These are phyloP conservation scores for Globisporangium solare DNA, from an alignment of 352 stramenopile species.

Conservation along the genomic window DNA sequence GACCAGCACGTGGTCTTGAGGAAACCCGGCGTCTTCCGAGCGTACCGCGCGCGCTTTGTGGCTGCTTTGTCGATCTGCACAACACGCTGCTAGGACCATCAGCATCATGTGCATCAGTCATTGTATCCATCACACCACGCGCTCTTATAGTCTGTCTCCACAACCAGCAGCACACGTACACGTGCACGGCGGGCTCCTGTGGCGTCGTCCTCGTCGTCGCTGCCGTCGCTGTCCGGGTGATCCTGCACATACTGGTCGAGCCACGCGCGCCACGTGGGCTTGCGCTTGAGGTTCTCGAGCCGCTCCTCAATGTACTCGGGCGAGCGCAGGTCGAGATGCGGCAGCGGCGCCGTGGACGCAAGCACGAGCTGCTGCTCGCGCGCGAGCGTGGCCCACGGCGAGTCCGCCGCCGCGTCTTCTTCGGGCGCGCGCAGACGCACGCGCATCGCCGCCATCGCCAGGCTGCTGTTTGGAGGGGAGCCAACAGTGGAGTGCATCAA, in stretches of 20 bases:
- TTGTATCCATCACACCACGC: not conserved
- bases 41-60: not conserved
- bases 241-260: conserved; percentile 73
- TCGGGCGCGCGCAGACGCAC: conserved; percentile 64
- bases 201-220: conserved; percentile 16
- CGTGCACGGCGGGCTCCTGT: not conserved
- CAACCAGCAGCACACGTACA: not conserved
- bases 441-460: conserved; percentile 38
- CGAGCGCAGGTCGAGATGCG: conserved; percentile 62
- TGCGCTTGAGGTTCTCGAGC: conserved; percentile 83
- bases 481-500: too few relatives aligned
- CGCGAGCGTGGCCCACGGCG: conserved; percentile 15
- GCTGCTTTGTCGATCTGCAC: conserved; percentile 14
- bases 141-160: too few relatives aligned
- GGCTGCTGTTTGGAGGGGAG: too few relatives aligned
- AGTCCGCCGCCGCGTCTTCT: conserved; percentile 20
- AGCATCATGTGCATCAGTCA: not conserved
- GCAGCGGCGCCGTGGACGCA: conserved; percentile 20
- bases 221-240: conserved; percentile 36
- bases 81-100: not conserved
- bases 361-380: conserved; percentile 8
- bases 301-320: conserved; percentile 83
- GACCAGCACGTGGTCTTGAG: conserved; percentile 53
- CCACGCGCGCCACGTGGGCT: conserved; percentile 49
- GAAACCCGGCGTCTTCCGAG: conserved; percentile 23